Conservation (phyloP, 179 eudicot genomes). For the Vitellaria paradoxa region DNA sequence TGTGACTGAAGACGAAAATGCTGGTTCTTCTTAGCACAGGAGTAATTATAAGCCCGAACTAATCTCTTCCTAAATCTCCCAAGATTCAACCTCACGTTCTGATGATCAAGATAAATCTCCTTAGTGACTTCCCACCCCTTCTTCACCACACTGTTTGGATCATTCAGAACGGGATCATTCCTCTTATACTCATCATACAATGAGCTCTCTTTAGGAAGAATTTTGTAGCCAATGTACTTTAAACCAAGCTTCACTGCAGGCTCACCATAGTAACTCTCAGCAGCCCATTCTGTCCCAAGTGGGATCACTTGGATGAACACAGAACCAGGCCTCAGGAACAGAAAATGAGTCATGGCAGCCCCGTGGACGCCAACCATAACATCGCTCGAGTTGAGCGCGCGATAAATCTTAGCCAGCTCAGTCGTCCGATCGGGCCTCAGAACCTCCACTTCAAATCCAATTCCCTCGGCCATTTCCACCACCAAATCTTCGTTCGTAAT, state of each 20-base stretch:
- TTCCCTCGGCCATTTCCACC: conserved; percentile 54
- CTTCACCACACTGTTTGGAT: conserved; percentile 57
- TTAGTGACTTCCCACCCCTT: conserved; percentile 85
- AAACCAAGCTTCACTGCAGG: conserved; percentile 75
- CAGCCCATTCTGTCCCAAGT: conserved; percentile 87
- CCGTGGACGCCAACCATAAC: conserved; percentile 91
- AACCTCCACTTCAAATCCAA: conserved; percentile 66
- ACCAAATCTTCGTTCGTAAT: conserved; percentile 60
- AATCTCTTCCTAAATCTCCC: conserved; percentile 50
- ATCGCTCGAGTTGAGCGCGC: conserved; percentile 61
- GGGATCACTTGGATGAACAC: conserved; percentile 76
- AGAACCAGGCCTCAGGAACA: conserved; percentile 60
- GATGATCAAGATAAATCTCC: conserved; percentile 61
- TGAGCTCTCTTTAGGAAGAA: conserved; percentile 74
- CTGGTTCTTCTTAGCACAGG: conserved; percentile 22
- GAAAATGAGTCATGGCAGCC: conserved; percentile 91
- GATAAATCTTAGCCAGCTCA: conserved; percentile 62
- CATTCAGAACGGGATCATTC: conserved; percentile 58
- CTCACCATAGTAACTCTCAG: conserved; percentile 80
- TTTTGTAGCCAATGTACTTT: conserved; percentile 65
- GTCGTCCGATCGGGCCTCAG: conserved; percentile 50
- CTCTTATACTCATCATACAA: conserved; percentile 56
- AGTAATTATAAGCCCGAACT: conserved; percentile 50
- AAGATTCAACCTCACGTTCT: conserved; percentile 52
- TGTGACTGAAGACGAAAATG: conserved; percentile 13